These are phyloP conservation scores for Stachybotrys echinatus DNA, from an alignment of 2,329 filamentous ascomycete genomes.

Conservation along the genomic window DNA sequence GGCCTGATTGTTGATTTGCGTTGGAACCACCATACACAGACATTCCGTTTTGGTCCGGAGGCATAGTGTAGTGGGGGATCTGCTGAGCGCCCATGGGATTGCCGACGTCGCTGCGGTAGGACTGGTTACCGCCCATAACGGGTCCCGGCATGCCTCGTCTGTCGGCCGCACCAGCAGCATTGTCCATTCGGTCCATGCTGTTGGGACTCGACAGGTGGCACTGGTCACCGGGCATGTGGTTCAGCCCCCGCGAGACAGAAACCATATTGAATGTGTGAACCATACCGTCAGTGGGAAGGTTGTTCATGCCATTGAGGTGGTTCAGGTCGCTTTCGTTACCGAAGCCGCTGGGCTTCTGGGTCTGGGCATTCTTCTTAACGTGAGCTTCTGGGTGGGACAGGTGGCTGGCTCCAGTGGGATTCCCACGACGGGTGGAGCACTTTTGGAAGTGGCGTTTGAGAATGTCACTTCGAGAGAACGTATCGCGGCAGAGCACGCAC, in stretches of 20 bases:
- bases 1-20: slow-evolving; percentile 55
- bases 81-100: slow-evolving; percentile 62
- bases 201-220: slow-evolving; percentile 56
- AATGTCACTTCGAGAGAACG: slow-evolving; percentile 96
- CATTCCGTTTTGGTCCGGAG: slow-evolving; percentile 57
- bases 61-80: slow-evolving; percentile 60
- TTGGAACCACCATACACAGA: slow-evolving; percentile 57
- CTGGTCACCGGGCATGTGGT: slow-evolving; percentile 55
- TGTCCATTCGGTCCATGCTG: slow-evolving; percentile 55
- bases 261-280: slow-evolving; percentile 54
- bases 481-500: slow-evolving; percentile 96
- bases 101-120: slow-evolving; percentile 52
- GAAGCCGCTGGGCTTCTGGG: slow-evolving; percentile 50
- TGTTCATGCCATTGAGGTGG: slow-evolving; percentile 57
- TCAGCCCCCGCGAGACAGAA: slow-evolving; percentile 51
- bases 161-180: slow-evolving; percentile 46
- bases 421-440: slow-evolving; percentile 92
- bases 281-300: slow-evolving; percentile 52
- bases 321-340: slow-evolving; percentile 49
- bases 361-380: slow-evolving; percentile 68
- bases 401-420: slow-evolving; percentile 91
- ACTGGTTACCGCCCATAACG: slow-evolving; percentile 46
- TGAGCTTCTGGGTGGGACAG: slow-evolving; percentile 88
- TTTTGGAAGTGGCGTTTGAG: slow-evolving; percentile 99
- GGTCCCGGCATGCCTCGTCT: slow-evolving; percentile 49